Evolutionary conservation across 257 asterid species (phyloP).

Genomic region (Solanum bukasovii): DNA sequence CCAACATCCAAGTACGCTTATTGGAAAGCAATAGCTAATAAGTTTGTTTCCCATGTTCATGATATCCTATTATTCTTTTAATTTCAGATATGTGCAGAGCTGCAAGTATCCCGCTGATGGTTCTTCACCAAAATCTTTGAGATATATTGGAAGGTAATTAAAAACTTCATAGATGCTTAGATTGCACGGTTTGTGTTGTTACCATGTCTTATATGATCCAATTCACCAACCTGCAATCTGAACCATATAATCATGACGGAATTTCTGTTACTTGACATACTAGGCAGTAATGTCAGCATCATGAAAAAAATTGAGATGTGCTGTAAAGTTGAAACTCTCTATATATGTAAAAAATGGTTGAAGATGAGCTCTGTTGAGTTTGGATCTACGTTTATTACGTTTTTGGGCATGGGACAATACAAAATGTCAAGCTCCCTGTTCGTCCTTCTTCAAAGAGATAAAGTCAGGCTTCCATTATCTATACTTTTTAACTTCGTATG

Average conservation of each 20-base stretch:
- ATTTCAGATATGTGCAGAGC: slow-evolving; percentile 62
- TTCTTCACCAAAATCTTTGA: slow-evolving; percentile 72
- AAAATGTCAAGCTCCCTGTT: neutral
- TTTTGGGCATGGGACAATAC: neutral
- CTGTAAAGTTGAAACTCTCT: neutral
- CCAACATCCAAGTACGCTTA: slow-evolving; percentile 68
- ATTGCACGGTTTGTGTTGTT: neutral
- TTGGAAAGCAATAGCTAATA: neutral
- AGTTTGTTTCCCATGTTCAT: neutral
- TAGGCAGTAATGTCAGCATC: neutral
- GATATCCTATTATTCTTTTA: slow-evolving; percentile 1
- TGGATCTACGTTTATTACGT: neutral
- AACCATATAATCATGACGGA: neutral
- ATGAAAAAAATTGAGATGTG: neutral
- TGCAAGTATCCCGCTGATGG: slow-evolving; percentile 93
- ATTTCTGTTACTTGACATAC: neutral
- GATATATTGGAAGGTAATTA: slow-evolving; percentile 92
- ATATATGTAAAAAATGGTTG: neutral
- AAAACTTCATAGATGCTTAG: neutral
- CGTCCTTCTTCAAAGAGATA: neutral
- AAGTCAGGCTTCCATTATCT: neutral
- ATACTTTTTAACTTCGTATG: neutral
- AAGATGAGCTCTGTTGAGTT: neutral
- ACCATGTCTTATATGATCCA: neutral
- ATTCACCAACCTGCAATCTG: neutral